Evolutionary conservation across 805 yeast genomes (phyloP).

Genomic region (Lachancea thermotolerans): DNA sequence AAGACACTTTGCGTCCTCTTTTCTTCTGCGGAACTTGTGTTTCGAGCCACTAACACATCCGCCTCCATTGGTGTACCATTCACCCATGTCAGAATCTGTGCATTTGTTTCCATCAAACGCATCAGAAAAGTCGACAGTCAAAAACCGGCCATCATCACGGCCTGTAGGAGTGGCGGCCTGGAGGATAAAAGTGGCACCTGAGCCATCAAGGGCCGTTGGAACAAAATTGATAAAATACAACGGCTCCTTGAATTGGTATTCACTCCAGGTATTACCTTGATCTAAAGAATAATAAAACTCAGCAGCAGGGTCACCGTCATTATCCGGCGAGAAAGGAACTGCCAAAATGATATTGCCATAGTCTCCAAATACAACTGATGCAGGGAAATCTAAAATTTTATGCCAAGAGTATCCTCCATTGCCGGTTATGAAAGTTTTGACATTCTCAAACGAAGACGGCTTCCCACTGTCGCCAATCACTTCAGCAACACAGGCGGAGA

Average conservation of each 20-base stretch:
- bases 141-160: constrained; percentile 12
- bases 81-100: constrained; percentile 52
- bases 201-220: constrained; percentile 62
- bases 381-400: constrained; percentile 45
- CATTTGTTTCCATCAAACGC: constrained; percentile 45
- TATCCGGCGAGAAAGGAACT: constrained; percentile 37
- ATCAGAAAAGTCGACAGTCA: constrained; percentile 46
- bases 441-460: constrained; percentile 1
- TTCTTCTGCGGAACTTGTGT: constrained; percentile 59
- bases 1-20: constrained; percentile 54
- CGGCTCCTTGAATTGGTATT: constrained; percentile 39
- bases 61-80: constrained; percentile 38
- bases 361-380: constrained; percentile 61
- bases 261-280: constrained; percentile 64
- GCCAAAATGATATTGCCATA: constrained; percentile 68
- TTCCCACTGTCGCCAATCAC: constrained; percentile 5
- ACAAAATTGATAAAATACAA: constrained; percentile 37
- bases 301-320: constrained; percentile 32
- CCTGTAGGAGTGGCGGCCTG: constrained; percentile 34
- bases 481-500: constrained; percentile 22
- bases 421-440: constrained; percentile 54
- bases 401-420: constrained; percentile 79
- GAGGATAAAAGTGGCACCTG: constrained; percentile 52
- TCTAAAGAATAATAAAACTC: constrained; percentile 53
- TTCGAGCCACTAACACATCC: constrained; percentile 63